phyloP scores from a whole-genome alignment of 306 rosid species.

The Alnus glutinosa region DNA sequence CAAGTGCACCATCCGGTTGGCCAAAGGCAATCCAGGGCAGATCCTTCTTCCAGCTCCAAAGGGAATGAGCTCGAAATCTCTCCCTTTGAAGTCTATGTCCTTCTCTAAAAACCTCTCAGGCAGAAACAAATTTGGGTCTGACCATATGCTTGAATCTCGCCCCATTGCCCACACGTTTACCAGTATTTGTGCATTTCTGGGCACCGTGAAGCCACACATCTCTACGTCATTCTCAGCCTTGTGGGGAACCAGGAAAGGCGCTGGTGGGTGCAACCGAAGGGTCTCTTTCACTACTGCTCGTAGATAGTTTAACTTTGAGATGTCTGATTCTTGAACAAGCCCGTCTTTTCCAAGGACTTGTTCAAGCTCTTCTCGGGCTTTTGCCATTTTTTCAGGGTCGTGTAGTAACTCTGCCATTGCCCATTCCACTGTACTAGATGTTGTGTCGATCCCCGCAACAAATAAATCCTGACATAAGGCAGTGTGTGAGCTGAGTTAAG shows the following conservation, averaged over 20 bases:
- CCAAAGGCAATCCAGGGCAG: conserved; percentile 39
- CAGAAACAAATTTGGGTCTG: conserved; percentile 21
- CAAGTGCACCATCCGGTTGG: conserved; percentile 6
- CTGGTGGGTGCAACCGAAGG: conserved; percentile 36
- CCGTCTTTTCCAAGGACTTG: not conserved
- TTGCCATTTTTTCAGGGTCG: not conserved
- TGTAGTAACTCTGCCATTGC: conserved; percentile 27
- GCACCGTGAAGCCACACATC: conserved; percentile 19
- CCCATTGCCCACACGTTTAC: conserved; percentile 47
- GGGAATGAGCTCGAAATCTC: conserved; percentile 31
- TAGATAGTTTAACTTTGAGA: conserved; percentile 24
- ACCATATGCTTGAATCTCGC: conserved; percentile 34
- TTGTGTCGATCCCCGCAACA: conserved; percentile 15
- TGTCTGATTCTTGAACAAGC: conserved; percentile 26
- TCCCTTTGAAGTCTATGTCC: conserved; percentile 33
- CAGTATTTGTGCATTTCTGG: conserved; percentile 29
- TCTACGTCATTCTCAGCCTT: conserved; percentile 4
- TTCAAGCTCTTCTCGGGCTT: conserved; percentile 9
- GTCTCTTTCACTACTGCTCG: conserved; percentile 40
- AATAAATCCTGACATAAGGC: not conserved
- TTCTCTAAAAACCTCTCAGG: conserved; percentile 35
- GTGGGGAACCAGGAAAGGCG: conserved; percentile 30
- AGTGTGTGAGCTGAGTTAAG: not conserved
- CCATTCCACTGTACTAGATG: conserved; percentile 22
- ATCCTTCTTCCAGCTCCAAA: conserved; percentile 49